Evolutionary conservation across 1,284 basidiomycete genomes (phyloP), one percentile per base, ranked within the genome.

Genomic region (Cryptococcus wingfieldii): DNA sequence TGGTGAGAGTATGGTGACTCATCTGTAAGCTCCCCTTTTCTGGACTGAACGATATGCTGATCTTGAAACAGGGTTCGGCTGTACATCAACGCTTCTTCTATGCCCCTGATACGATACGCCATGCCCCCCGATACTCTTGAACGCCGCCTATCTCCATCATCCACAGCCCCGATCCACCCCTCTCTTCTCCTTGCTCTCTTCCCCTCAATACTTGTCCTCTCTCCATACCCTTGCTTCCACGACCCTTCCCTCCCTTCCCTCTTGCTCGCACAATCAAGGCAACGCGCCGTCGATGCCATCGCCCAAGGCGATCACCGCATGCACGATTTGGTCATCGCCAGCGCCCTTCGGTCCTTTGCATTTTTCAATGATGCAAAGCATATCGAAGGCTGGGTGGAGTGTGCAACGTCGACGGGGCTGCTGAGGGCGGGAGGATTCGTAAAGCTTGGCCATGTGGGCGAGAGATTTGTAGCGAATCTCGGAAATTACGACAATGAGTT

Each of bases 341-440:
- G 62, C 8, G 50, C 52, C 2, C 57, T 74, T 7, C 60, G 72
- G 0, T 58, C 67, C 1, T 54, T 57, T 13, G 47, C 54, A 4
- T 56, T 65, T 14, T 62, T 62, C n/a, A 45, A 57, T 2, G 53
- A 65, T 7, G 69, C 69, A 1, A 61, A 67, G 25, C 65, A 69
- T 27, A 58, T 75, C 5, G 74, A 76, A 51, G 69, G 65, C 3
- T 73, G 69, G 71, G 63, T 58, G 10, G 70, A 76, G 28, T 56
- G 51, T 14, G 51, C 59, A 27, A 47, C 55, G 3, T 54, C 60
- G 0, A 59, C 59, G 6, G 59, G 62, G 2, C 57, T 72, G 38
- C 55, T 60, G 12, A 65, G 63, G 61, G 62, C 65, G 1, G 54
- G 65, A 3, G 72, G 74, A 1, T 50, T 74, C 2, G 62, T 54